Base-by-base conservation (phyloP, 2,329 filamentous ascomycete species). In the Penicillium sp. region DNA sequence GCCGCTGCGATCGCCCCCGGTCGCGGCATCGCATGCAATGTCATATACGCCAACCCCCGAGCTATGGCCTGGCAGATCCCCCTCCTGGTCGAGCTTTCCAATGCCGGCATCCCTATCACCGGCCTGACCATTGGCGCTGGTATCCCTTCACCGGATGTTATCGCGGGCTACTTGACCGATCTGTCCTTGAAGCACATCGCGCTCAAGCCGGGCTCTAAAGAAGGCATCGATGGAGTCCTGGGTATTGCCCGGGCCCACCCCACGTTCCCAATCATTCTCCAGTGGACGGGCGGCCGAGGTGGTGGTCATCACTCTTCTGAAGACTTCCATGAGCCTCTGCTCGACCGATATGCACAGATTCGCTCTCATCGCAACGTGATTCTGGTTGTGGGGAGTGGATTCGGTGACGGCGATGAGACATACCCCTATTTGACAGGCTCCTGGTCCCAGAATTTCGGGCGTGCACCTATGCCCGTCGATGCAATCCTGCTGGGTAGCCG, bases 391-490 rank as follows among this genome's bases (percentile, higher is more conserved):
- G 92, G 92, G 47, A 94, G 90, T 79, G 92, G 92, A 46, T 96
- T 96, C 66, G 92, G 92, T 73, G 90, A 91, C 52, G 85, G 91
- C 2, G 89, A 94, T 59, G 92, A 96, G 71, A 95, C 91, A 0
- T 96, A 95, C 70, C 91, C 92, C 3, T 96, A 96, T 75, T 82
- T 96, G 51, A 95, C 91, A 36, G 92, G 92, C 75, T 81, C 85
- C 52, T 96, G 92, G 92, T 88, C 91, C n/a, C 86, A 83, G 72
- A 87, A 87, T 67, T 96, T 88, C 68, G 90, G 91, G 55, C 95
- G 94, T 70, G 90, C 92, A 14, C 86, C 91, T 3, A 96, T 96
- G 92, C 92, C 92, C 13, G 96, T 92, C 67, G 92, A 96, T 72
- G 92, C 92, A 64, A 91, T 90, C 69, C 79, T 96, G 63, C 95